Base-by-base conservation (phyloP, 176 grass and related monocot genomes). In the maize (Zea mays) region DNA sequence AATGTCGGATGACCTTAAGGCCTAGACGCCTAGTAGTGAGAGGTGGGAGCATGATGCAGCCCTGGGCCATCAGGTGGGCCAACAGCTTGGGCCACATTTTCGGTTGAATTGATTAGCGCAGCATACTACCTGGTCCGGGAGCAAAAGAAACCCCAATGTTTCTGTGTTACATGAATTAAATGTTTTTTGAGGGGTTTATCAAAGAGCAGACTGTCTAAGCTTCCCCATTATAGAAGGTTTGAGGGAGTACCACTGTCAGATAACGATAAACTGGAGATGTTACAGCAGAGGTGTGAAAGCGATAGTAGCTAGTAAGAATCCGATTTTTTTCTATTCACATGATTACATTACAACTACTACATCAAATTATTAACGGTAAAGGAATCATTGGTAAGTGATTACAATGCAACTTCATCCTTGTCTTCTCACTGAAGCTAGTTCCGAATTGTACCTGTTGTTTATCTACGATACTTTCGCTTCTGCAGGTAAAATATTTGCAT, bases 1-100 rank as follows among this genome's bases (percentile, higher is more conserved):
- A 13, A 86, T 98, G 74, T 98, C 92, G 51, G 89, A 94, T 40
- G 95, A 98, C 68, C 78, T 98, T 48, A 98, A 92, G 85, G 67
- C 85, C 72, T 94, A 83, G 27, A 27, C 27, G 27, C 27, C 27
- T 27, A 27, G 27, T 27, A 27, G 27, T 27, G 27, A 27, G 27
- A 27, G 27, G 81, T 39, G 10, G 21, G 20, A 33, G 21, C 21
- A 61, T 33, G 38, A 21, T 81, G n/a, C 76, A 17, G 38, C 38
- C 19, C 35, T 19, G 15, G 35, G 72, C 65, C 16, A 63, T 59
- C 15, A 9, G 41, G 65, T 72, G 65, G 58, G 50, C 67, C 68
- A 54, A 10, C 3, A 38, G 41, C 9, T 13, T 12, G 41, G 41
- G 58, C 61, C 77, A 81, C 42, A 33, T 73, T 85, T 88, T 85